Evolutionary conservation across 768 basidiomycete genomes (phyloP), one percentile per base, ranked within the genome.

Genomic region (Lentinula detonsa): DNA sequence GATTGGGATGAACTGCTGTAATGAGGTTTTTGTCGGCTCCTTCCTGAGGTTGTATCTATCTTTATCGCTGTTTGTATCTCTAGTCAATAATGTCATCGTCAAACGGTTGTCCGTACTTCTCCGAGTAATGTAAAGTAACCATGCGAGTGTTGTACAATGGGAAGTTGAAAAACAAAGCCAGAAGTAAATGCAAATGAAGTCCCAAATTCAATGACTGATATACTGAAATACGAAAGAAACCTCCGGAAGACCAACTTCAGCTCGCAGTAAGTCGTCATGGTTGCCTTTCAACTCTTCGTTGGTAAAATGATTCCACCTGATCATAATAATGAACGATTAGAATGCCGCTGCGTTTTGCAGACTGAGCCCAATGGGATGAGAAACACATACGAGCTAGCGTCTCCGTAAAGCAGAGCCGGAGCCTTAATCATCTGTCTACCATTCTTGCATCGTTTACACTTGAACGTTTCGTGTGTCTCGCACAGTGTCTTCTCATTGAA

Each of bases 381-480:
- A 28, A 61, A 45, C 13, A 57, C 95, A 63, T 81, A 95, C 93
- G 95, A 91, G 90, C 93, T 95, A 2, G 92, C 94, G 72, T 99
- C 97, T 15, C 97, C 97, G 65, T 98, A 98, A 15, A 99, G 71
- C 67, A 98, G 71, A 0, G 93, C 95, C 2, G 88, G 85, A 3
- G 92, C 80, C 73, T 96, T 98, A 67, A 84, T 79, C 48, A 81
- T 69, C 71, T 98, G 97, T 67, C 83, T 89, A 18, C 93, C 94
- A 63, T 94, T 79, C 74, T 84, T 88, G 73, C 94, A 96, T 55
- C 92, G 82, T 72, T 91, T 93, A 74, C 93, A 95, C 74, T 98
- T 98, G 83, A 96, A 98, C 7, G 94, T 95, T 69, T 98, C 96
- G 67, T 99, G 97, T 37, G 97, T 98, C 70, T 98, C 94, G 67